Percentiles rank a stretch among this genome's conserved stretches.
Evolutionary conservation across 2,329 filamentous ascomycete species (phyloP).

Genomic region (Arthrobotrys musiformis): DNA sequence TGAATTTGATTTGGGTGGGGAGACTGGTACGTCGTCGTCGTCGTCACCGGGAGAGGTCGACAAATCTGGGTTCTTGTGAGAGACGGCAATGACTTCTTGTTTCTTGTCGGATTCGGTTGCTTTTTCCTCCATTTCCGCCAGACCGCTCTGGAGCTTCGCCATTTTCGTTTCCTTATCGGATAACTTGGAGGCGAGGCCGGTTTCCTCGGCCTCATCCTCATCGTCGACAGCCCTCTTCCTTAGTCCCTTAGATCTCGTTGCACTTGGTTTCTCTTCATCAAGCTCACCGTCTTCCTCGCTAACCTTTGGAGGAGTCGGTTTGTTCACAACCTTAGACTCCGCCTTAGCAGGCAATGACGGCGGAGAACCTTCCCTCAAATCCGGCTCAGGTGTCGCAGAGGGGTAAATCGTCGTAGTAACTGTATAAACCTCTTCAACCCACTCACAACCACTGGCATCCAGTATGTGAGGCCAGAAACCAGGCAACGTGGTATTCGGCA

Average conservation of each 20-base stretch:
- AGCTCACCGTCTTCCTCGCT: conserved; percentile 39
- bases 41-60: not conserved
- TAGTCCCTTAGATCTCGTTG: not conserved
- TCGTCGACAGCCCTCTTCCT: conserved; percentile 26
- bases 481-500: conserved; percentile 75
- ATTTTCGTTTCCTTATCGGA: conserved; percentile 29
- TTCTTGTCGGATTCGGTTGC: not conserved
- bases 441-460: conserved; percentile 82
- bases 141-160: conserved; percentile 26
- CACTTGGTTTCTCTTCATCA: not conserved
- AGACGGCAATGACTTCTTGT: conserved; percentile 11
- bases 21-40: not conserved
- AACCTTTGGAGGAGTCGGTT: conserved; percentile 15
- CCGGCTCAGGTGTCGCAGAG: conserved; percentile 60
- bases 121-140: conserved; percentile 39
- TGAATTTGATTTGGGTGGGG: not conserved
- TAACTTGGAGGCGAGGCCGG: not conserved
- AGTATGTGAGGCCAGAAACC: conserved; percentile 83
- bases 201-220: conserved; percentile 6
- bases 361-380: conserved; percentile 41
- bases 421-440: conserved; percentile 63
- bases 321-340: not conserved
- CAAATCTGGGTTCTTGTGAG: not conserved
- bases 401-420: conserved; percentile 51
- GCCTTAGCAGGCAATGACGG: not conserved